These are phyloP conservation scores for Helianthus tuberosus DNA, from an alignment of 129 eudicot genomes.

Conservation along the genomic window DNA sequence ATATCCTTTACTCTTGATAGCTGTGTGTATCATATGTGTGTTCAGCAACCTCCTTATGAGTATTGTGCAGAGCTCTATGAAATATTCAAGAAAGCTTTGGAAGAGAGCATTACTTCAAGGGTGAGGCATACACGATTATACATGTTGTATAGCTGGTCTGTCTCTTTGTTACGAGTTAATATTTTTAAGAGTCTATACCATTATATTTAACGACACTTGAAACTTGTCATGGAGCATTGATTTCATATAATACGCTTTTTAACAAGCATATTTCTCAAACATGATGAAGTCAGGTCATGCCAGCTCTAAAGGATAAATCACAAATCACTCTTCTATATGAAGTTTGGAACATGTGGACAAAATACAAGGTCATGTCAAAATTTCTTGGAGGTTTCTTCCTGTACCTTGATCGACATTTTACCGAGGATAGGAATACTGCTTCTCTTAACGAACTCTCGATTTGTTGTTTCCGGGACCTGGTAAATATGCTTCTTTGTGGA, in stretches of 20 bases:
- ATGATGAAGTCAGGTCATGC: constrained; percentile 46
- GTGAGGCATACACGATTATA: constrained; percentile 27
- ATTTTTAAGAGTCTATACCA: background rate
- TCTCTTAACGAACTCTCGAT: constrained; percentile 41
- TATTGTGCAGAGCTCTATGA: constrained; percentile 43
- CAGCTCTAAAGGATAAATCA: constrained; percentile 45
- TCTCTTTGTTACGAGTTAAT: constrained; percentile 1
- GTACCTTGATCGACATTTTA: constrained; percentile 52
- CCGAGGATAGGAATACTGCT: constrained; percentile 23
- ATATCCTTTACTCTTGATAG: constrained; percentile 47
- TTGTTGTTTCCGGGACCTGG: constrained; percentile 52
- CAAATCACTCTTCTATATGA: constrained; percentile 35
- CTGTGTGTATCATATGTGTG: constrained; percentile 60
- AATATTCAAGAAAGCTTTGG: constrained; percentile 40
- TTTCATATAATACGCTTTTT: background rate
- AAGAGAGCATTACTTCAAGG: constrained; percentile 46
- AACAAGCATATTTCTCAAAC: constrained; percentile 1
- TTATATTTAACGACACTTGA: background rate
- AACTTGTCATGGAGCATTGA: background rate
- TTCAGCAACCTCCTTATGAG: constrained; percentile 41
- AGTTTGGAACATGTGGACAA: constrained; percentile 51
- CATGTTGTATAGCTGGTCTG: background rate
- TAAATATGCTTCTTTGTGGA: constrained; percentile 18
- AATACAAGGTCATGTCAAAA: constrained; percentile 53
- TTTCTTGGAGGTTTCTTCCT: constrained; percentile 53